Base-by-base conservation (phyloP, 225 moss, liverwort and hornwort species). In the Polytrichum commune region DNA sequence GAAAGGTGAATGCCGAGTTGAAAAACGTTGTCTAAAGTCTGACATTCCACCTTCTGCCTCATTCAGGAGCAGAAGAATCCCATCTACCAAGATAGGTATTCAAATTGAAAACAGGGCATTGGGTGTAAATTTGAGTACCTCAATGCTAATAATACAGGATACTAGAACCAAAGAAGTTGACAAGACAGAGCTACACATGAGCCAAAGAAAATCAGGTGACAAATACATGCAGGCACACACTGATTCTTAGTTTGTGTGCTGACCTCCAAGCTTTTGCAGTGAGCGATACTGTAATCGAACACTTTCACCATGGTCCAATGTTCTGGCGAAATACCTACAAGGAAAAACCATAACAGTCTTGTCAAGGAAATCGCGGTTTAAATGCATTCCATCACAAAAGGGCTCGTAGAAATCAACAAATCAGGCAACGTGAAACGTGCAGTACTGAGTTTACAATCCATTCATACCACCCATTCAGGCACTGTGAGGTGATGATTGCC, bases 381-480 rank as follows among this genome's bases (percentile, higher is more conserved):
- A 46, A 3, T 46, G 13, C 46, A 10, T 46, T 46, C 13, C 46
- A 46, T 46, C 46, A 46, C 46, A 46, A 13, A 46, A 46, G 46
- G 4, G 46, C 46, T 46, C 1, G 16, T 4, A 16, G 46, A 13
- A 46, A 16, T 46, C 16, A 46, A 46, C 46, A 16, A 46, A 16
- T 46, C 46, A 46, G 46, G 46, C 46, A 46, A 10, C 46, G 4
- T 13, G 4, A 30, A 46, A 4, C 1, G 16, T 46, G 46, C 46
- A 46, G 46, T 16, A 26, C 26, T 26, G 46, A 53, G 25, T 46
- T 54, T 13, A 68, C 60, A 30, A 30, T 6, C 30, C 30, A 30
- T 30, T 25, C 29, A 61, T 82, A 88, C 88, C 88, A 88, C 65
- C 88, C 88, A 85, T 88, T 85, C 28, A 88, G 80, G 77, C 82